A percentile compares a stretch with the other conserved stretches of the same genome.
Conservation (phyloP, 2,329 filamentous ascomycete species). For the Calycina herbarum region DNA sequence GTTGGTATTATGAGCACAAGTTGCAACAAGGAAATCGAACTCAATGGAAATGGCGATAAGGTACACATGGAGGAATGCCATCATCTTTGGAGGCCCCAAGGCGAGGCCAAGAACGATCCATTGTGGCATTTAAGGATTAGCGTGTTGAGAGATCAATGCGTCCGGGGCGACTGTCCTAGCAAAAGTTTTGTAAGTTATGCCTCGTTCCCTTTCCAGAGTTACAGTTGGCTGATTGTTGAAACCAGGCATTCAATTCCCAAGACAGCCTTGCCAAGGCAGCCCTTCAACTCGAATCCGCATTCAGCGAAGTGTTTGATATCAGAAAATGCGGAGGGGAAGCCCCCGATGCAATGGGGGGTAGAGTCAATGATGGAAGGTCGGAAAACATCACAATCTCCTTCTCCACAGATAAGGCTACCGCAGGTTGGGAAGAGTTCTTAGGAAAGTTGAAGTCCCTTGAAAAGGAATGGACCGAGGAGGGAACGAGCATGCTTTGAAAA, state of each 20-base stretch:
- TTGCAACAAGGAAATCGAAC: slow-evolving; percentile 18
- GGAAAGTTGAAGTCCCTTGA: slow-evolving; percentile 24
- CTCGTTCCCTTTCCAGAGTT: background rate
- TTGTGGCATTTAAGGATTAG: slow-evolving; percentile 30
- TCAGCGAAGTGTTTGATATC: slow-evolving; percentile 26
- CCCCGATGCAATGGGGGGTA: slow-evolving; percentile 30
- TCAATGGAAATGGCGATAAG: slow-evolving; percentile 28
- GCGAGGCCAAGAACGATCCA: slow-evolving; percentile 17
- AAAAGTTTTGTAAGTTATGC: slow-evolving; percentile 27
- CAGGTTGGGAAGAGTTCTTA: slow-evolving; percentile 27
- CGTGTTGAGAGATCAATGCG: slow-evolving; percentile 30
- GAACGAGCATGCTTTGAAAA: slow-evolving; percentile 18
- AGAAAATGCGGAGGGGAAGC: slow-evolving; percentile 29
- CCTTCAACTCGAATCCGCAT: slow-evolving; percentile 30
- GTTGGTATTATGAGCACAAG: slow-evolving; percentile 24
- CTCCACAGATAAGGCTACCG: slow-evolving; percentile 22
- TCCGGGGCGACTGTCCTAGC: slow-evolving; percentile 26
- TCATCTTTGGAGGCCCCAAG: slow-evolving; percentile 27
- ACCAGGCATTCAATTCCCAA: slow-evolving; percentile 30
- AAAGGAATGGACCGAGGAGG: slow-evolving; percentile 28
- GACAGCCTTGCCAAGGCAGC: slow-evolving; percentile 29
- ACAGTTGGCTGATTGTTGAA: slow-evolving; percentile 15
- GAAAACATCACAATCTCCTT: slow-evolving; percentile 33
- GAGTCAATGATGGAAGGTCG: slow-evolving; percentile 30
- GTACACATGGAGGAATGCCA: slow-evolving; percentile 26